Conservation (phyloP, 768 basidiomycete genomes). For the Leccinum obscurum region DNA sequence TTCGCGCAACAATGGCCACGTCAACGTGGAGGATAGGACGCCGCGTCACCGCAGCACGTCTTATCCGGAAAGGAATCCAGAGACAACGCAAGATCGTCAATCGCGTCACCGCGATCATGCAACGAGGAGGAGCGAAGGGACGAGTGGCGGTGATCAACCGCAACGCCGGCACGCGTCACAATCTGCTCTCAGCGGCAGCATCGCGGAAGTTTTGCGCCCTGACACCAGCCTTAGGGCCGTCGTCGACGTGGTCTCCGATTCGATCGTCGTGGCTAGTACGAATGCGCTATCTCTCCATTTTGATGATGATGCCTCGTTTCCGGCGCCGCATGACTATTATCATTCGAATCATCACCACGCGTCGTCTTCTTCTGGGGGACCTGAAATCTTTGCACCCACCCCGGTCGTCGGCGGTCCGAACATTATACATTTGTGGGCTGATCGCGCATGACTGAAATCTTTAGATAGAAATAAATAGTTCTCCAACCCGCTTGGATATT, state of each 20-base stretch:
- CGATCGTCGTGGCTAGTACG: slow-evolving; percentile 22
- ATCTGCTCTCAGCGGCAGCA: slow-evolving; percentile 5
- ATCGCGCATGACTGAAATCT: slow-evolving; percentile 28
- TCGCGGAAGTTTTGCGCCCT: slow-evolving; percentile 22
- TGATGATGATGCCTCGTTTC: slow-evolving; percentile 39
- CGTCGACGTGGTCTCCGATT: slow-evolving; percentile 17
- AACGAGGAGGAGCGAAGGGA: slow-evolving; percentile 26
- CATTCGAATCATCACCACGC: slow-evolving; percentile 9
- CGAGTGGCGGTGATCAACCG: neutral
- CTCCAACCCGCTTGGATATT: neutral
- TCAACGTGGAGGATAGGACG: slow-evolving; percentile 10
- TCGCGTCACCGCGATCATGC: slow-evolving; percentile 12
- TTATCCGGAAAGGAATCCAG: slow-evolving; percentile 19
- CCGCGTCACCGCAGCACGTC: slow-evolving; percentile 21
- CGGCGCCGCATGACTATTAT: slow-evolving; percentile 26
- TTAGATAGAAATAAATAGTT: neutral
- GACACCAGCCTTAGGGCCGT: slow-evolving; percentile 14
- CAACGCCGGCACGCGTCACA: slow-evolving; percentile 26
- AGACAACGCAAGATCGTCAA: slow-evolving; percentile 16
- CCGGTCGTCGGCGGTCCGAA: slow-evolving; percentile 37
- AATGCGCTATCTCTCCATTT: slow-evolving; percentile 38
- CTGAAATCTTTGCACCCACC: slow-evolving; percentile 35
- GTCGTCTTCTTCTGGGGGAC: slow-evolving; percentile 22
- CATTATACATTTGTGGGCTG: slow-evolving; percentile 36
- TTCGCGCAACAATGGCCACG: slow-evolving; percentile 9